Conservation (phyloP, 257 asterid species). For the Avicennia marina region DNA sequence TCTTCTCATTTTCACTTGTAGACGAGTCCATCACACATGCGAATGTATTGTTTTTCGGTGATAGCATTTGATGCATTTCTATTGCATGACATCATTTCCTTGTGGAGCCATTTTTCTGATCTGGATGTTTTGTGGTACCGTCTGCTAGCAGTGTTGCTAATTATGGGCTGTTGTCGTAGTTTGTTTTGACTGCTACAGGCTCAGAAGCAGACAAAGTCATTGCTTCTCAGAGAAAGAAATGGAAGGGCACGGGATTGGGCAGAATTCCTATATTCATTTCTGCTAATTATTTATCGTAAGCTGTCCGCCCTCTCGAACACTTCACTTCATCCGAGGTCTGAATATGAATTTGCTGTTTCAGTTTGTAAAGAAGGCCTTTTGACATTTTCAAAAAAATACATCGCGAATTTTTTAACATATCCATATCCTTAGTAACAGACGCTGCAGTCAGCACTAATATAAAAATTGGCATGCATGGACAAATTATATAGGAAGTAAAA, state of each 20-base stretch:
- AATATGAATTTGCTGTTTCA: background rate
- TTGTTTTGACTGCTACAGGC: constrained; percentile 91
- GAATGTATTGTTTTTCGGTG: too few relatives aligned
- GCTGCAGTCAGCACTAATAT: too few relatives aligned
- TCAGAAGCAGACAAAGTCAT: constrained; percentile 78
- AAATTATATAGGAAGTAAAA: too few relatives aligned
- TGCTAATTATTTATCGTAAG: constrained; percentile 90
- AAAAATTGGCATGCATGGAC: too few relatives aligned
- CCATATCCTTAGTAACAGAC: too few relatives aligned
- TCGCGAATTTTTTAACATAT: too few relatives aligned
- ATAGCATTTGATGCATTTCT: too few relatives aligned
- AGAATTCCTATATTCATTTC: constrained; percentile 75
- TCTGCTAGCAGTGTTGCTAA: constrained; percentile 5
- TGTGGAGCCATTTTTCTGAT: background rate
- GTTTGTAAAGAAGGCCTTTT: background rate
- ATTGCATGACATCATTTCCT: too few relatives aligned
- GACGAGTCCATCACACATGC: too few relatives aligned
- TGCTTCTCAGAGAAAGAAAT: constrained; percentile 61
- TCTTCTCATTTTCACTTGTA: too few relatives aligned
- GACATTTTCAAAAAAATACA: too few relatives aligned
- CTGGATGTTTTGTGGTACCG: background rate
- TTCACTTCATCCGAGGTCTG: background rate
- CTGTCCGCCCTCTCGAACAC: background rate
- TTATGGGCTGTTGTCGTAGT: constrained; percentile 33
- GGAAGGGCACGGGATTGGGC: constrained; percentile 82